These are phyloP conservation scores for Colletotrichum tofieldiae DNA, from an alignment of 2,329 filamentous ascomycete species.

Conservation along the genomic window DNA sequence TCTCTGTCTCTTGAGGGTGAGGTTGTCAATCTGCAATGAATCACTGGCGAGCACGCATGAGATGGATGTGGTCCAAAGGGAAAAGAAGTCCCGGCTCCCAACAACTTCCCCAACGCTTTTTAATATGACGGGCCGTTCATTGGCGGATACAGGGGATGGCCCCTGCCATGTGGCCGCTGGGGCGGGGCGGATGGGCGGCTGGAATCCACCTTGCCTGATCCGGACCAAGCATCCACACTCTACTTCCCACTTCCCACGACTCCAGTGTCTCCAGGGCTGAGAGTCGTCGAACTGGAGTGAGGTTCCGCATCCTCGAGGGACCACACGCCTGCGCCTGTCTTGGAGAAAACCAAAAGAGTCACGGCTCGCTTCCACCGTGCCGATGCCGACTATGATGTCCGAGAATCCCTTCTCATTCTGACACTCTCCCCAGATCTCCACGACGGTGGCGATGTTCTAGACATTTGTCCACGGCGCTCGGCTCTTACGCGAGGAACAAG, in stretches of 20 bases:
- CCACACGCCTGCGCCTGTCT: neutral
- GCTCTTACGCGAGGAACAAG: constrained; percentile 10
- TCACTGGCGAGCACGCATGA: constrained; percentile 37
- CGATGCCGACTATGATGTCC: neutral
- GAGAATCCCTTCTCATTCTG: neutral
- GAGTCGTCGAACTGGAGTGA: neutral
- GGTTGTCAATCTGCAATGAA: constrained; percentile 41
- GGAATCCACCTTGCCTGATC: constrained; percentile 24
- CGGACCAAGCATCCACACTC: neutral
- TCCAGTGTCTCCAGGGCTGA: constrained; percentile 26
- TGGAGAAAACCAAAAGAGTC: neutral
- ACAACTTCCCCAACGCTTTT: constrained; percentile 44
- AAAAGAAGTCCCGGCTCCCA: constrained; percentile 36
- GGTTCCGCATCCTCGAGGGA: neutral
- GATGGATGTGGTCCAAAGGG: constrained; percentile 37
- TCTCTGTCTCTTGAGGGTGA: constrained; percentile 9
- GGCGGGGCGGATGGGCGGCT: constrained; percentile 38
- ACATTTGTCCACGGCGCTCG: constrained; percentile 5
- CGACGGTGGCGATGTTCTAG: constrained; percentile 3
- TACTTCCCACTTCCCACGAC: constrained; percentile 17
- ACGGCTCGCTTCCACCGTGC: neutral
- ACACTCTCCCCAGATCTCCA: constrained; percentile 3
- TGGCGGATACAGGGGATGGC: constrained; percentile 26
- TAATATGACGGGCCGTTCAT: constrained; percentile 31
- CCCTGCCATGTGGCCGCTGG: constrained; percentile 40